Percentiles rank a stretch among this genome's conserved stretches.
Conservation (phyloP, 1,284 basidiomycete species). For the Quambalaria eucalypti region DNA sequence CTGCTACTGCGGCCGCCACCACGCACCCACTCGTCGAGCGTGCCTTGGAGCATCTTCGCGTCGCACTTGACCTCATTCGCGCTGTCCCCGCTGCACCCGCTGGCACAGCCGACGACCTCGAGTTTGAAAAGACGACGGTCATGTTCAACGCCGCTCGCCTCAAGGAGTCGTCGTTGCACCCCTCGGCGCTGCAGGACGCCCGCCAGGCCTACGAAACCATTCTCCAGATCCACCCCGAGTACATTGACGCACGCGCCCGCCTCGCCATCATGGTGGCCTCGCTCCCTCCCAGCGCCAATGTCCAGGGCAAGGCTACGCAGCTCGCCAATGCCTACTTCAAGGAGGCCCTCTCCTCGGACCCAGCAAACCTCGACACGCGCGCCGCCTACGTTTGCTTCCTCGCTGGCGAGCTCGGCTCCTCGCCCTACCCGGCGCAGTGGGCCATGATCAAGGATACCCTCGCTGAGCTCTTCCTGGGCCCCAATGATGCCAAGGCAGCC, state of each 20-base stretch:
- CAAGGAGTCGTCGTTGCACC: constrained; percentile 14
- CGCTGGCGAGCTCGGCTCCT: constrained; percentile 37
- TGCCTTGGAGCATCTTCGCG: neutral
- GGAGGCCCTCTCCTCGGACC: constrained; percentile 37
- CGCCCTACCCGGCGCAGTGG: constrained; percentile 34
- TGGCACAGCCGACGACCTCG: constrained; percentile 12
- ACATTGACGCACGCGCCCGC: constrained; percentile 43
- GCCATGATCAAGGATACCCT: constrained; percentile 38
- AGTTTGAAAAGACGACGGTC: constrained; percentile 18
- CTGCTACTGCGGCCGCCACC: neutral
- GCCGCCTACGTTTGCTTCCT: constrained; percentile 42
- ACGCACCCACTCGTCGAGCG: constrained; percentile 1
- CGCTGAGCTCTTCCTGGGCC: constrained; percentile 35
- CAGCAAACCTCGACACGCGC: constrained; percentile 38
- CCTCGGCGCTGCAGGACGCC: constrained; percentile 16
- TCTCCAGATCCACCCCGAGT: constrained; percentile 40
- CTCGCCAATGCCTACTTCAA: constrained; percentile 29
- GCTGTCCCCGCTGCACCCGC: neutral
- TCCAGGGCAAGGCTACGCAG: constrained; percentile 11
- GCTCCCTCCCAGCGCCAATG: neutral
- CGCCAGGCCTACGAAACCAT: constrained; percentile 35
- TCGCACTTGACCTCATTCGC: neutral
- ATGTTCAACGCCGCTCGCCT: constrained; percentile 42
- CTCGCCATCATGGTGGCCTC: constrained; percentile 31
- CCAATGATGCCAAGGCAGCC: constrained; percentile 15